Evolutionary conservation across 129 eudicot genomes (phyloP), one percentile per base, ranked within the genome.

Genomic region (Scalesia atractyloides): DNA sequence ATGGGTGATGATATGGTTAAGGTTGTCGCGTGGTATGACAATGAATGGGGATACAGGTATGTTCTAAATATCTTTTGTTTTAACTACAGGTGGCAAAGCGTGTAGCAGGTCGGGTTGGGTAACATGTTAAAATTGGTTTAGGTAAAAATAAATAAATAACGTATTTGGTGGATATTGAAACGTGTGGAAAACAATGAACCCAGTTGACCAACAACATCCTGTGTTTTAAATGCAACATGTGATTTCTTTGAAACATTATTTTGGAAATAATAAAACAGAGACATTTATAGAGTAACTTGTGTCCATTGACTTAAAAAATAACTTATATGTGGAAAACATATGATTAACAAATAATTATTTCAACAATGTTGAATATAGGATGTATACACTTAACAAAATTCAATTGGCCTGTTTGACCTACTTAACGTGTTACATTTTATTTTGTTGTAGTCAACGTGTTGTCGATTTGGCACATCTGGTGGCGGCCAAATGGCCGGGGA

Each of bases 1-100:
- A 94, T 94, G 98, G 98, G 98, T 41, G 98, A 90, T 76, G 98
- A 94, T 50, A 90, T 94, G 98, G 89, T 94, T 52, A 94, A 94
- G 87, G 98, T 94, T 11, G 95, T 94, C 14, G 98, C 98, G 7
- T 94, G 98, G 98, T 94, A 94, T 30, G 98, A 90, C 68, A 94
- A 94, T 18, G 98, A 94, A 64, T 94, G 97, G 98, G 98, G 98
- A 65, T 91, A 91, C 85, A 90, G 97, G 97, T 90, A 87, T 4
- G 73, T 13, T 2, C 4, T 12, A 12, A 4, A 39, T 0, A 36
- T 43, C 48, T 52, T 72, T 2, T 22, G n/a, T 39, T 17, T 17
- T 20, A 6, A 18, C 7, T 66, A 18, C 0, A 18, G 61, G 61
- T 9, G 30, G 30, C 18, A 17, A 18, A 53, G 8, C 30, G 6